Evolutionary conservation across 1,284 basidiomycete genomes (phyloP).

Genomic region (Ustilago lituana): DNA sequence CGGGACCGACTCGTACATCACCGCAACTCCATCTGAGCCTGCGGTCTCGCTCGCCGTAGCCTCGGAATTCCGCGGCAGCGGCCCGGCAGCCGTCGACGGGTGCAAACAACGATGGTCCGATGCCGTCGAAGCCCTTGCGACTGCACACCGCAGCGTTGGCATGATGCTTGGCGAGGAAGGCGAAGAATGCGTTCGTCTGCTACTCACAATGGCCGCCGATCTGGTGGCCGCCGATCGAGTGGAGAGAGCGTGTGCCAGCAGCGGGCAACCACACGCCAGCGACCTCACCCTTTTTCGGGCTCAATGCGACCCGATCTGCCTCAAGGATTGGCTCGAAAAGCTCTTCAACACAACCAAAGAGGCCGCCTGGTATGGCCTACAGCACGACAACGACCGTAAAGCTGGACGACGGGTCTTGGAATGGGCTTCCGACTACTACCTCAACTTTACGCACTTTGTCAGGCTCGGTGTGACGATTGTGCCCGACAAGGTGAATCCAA

Average conservation of each 20-base stretch:
- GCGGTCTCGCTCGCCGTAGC: conserved; percentile 11
- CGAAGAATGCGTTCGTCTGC: conserved; percentile 44
- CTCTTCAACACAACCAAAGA: not conserved
- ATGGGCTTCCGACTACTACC: too few relatives aligned
- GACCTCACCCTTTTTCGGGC: not conserved
- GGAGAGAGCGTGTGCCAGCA: not conserved
- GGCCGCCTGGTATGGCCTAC: not conserved
- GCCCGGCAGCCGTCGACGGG: not conserved
- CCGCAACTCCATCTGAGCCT: conserved; percentile 11
- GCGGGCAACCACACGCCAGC: not conserved
- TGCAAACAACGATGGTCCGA: conserved; percentile 3
- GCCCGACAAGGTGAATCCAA: not conserved
- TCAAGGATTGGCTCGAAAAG: conserved; percentile 3
- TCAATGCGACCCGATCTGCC: too few relatives aligned
- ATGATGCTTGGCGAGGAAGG: too few relatives aligned
- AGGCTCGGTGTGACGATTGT: not conserved
- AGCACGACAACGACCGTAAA: not conserved
- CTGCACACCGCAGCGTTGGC: conserved; percentile 7
- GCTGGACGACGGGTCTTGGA: not conserved
- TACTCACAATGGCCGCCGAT: conserved; percentile 32
- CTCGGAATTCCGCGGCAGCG: conserved; percentile 3
- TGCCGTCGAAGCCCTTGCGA: not conserved
- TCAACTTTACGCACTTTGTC: conserved; percentile 11
- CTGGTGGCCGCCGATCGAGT: conserved; percentile 10
- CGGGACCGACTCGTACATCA: conserved; percentile 3